Evolutionary conservation across 805 yeast species (phyloP).

Genomic region (Cyberlindnera meyerae): DNA sequence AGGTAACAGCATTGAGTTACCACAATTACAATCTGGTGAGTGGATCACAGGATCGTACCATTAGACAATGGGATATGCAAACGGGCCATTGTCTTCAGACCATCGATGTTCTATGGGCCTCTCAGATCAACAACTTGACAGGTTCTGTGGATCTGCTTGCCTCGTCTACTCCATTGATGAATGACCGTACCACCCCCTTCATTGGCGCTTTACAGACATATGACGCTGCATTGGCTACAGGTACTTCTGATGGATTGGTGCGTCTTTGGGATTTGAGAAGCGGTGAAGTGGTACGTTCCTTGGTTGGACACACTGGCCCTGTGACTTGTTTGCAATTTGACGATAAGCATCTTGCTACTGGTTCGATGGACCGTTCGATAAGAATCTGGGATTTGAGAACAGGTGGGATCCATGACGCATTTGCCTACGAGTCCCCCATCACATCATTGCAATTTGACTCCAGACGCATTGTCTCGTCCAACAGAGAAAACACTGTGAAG

Average conservation of each 20-base stretch:
- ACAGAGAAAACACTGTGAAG: slow-evolving; percentile 44
- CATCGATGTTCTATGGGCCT: slow-evolving; percentile 62
- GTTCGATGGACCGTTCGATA: slow-evolving; percentile 57
- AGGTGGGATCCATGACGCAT: slow-evolving; percentile 56
- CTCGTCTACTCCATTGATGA: slow-evolving; percentile 4
- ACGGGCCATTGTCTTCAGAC: slow-evolving; percentile 68
- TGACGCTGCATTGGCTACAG: slow-evolving; percentile 76
- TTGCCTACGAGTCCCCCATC: slow-evolving; percentile 55
- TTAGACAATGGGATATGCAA: slow-evolving; percentile 69
- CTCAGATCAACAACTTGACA: slow-evolving; percentile 27
- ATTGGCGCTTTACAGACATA: slow-evolving; percentile 66
- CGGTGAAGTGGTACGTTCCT: slow-evolving; percentile 57
- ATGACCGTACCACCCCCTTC: slow-evolving; percentile 33
- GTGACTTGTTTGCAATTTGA: slow-evolving; percentile 67
- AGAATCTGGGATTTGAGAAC: slow-evolving; percentile 72
- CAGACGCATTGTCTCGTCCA: slow-evolving; percentile 49
- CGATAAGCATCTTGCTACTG: slow-evolving; percentile 57
- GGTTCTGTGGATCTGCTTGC: slow-evolving; percentile 10
- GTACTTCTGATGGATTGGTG: slow-evolving; percentile 71
- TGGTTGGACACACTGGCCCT: slow-evolving; percentile 66
- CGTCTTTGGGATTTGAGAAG: slow-evolving; percentile 72
- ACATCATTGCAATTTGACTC: slow-evolving; percentile 55
- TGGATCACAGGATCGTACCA: slow-evolving; percentile 67
- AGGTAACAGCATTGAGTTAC: slow-evolving; percentile 57
- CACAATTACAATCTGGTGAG: slow-evolving; percentile 52